Conservation (phyloP, 225 moss, liverwort and hornwort species). For the Neckera pumila region DNA sequence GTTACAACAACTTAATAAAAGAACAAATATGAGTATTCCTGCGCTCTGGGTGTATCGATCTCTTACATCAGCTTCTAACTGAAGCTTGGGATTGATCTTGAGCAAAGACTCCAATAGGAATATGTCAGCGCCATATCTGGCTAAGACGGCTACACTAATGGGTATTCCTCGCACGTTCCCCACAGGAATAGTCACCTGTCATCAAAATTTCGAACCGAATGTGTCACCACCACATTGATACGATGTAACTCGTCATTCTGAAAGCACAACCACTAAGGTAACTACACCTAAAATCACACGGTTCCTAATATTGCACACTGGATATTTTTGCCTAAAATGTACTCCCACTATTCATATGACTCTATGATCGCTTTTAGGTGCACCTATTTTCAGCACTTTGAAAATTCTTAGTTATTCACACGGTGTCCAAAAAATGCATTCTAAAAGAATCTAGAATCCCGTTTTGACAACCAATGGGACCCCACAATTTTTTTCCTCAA, state of each 20-base stretch:
- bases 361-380: too few species aligned
- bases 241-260: not conserved
- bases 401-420: too few species aligned
- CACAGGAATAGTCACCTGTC: slow-evolving; percentile 30
- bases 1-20: not conserved
- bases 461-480: too few species aligned
- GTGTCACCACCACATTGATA: not conserved
- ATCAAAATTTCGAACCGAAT: not conserved
- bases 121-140: slow-evolving; percentile 40
- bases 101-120: slow-evolving; percentile 37
- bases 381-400: too few species aligned
- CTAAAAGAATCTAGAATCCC: too few species aligned
- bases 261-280: not conserved
- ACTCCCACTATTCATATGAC: too few species aligned
- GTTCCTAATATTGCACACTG: too few species aligned
- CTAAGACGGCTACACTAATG: slow-evolving; percentile 28
- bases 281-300: too few species aligned
- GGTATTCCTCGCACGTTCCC: slow-evolving; percentile 39
- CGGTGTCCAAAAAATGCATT: too few species aligned
- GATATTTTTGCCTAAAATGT: too few species aligned
- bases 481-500: too few species aligned
- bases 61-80: slow-evolving; percentile 36
- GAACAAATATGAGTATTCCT: not conserved
- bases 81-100: slow-evolving; percentile 28
- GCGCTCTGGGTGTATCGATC: not conserved